Percentiles rank a stretch among this genome's conserved stretches.
Evolutionary conservation across 2,329 filamentous ascomycete genomes (phyloP).

Genomic region (Aureobasidium namibiae): DNA sequence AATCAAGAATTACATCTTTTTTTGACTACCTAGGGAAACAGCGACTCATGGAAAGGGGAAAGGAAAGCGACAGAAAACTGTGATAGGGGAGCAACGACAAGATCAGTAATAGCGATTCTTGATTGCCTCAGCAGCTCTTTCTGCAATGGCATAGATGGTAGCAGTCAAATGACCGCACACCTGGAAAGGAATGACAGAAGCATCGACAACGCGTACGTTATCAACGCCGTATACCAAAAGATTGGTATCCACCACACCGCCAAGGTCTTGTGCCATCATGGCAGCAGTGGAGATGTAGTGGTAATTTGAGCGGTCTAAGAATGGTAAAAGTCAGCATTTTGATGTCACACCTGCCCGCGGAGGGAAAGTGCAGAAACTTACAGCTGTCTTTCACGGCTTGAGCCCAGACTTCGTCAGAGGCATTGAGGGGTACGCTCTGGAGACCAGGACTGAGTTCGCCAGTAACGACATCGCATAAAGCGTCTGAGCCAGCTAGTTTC

Average conservation of each 20-base stretch:
- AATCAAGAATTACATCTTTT: background rate
- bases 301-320: conserved; percentile 20
- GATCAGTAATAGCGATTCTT: conserved; percentile 1
- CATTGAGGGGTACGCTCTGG: conserved; percentile 12
- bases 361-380: background rate
- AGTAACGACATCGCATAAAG: conserved; percentile 19
- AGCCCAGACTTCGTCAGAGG: conserved; percentile 18
- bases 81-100: background rate
- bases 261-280: conserved; percentile 25
- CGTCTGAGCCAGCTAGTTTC: conserved; percentile 12
- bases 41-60: background rate
- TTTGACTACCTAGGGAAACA: background rate
- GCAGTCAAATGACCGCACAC: conserved; percentile 29
- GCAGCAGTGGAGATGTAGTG: conserved; percentile 28
- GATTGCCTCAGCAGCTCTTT: conserved; percentile 26
- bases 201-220: conserved; percentile 30
- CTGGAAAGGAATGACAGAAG: conserved; percentile 27
- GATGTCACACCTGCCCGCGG: no score
- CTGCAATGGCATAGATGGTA: conserved; percentile 31
- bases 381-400: conserved; percentile 1
- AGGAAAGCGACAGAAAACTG: background rate
- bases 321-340: background rate
- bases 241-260: conserved; percentile 28
- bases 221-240: conserved; percentile 27
- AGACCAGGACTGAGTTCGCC: conserved; percentile 13